Evolutionary conservation across 2,329 filamentous ascomycete genomes (phyloP), one percentile per base, ranked within the genome.

Genomic region (Escovopsis sp.): DNA sequence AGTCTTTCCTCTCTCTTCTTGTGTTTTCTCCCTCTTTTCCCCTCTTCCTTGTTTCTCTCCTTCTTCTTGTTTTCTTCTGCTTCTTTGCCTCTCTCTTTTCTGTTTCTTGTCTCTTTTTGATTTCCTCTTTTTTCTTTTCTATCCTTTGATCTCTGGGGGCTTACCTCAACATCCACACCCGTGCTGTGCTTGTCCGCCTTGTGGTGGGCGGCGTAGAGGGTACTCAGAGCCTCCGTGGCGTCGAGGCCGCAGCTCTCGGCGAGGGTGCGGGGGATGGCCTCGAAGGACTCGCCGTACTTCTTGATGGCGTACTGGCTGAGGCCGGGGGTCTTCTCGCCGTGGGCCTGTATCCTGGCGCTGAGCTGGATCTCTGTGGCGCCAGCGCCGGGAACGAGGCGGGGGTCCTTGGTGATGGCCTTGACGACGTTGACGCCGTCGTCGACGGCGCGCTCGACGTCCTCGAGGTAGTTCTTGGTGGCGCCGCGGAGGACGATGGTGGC

Each of bases 361-460:
- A 98, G 73, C 63, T 94, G 84, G 57, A 92, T 79, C 61, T 98
- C 90, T 42, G 88, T 85, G 33, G 90, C 88, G 50, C 90, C 92
- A 21, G 90, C 90, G 45, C 90, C 90, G 27, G 90, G 86, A 1
- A 98, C 87, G 39, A 98, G 70, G 43, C 87, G 74, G 6, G 88
- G 67, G 55, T 98, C 92, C 56, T 83, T 83, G 42, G 90, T 96
- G 56, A 98, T 92, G 45, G 90, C 90, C 67, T 98, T 98, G 58
- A 98, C 82, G 35, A 93, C 92, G 53, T 96, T 98, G 57, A 98
- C 90, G 45, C 90, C 90, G 48, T 98, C 90, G 50, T 98, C 90
- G 38, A 98, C 87, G 34, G 90, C 90, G 44, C 90, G 79, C 69
- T 98, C 90, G 26, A 98, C 73, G 49, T 98, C 90, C 52, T 98